Percentiles rank a stretch among this genome's conserved stretches.
Conservation (phyloP, 768 basidiomycete genomes). For the Paxillus involutus region DNA sequence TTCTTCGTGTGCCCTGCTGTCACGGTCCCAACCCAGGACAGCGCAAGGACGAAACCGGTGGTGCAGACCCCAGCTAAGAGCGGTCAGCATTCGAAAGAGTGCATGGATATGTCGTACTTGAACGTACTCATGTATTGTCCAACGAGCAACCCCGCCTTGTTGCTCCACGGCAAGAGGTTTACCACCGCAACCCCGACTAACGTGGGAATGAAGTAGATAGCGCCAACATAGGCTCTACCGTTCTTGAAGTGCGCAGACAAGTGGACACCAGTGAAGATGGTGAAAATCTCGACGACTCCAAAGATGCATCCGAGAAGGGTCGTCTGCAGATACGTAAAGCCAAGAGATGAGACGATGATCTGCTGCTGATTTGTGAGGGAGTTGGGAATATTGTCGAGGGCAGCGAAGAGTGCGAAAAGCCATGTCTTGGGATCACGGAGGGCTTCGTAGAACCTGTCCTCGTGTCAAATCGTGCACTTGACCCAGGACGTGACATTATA, state of each 20-base stretch:
- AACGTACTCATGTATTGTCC: conserved; percentile 11
- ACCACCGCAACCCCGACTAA: conserved; percentile 61
- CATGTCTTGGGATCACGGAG: conserved; percentile 71
- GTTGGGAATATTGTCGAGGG: conserved; percentile 62
- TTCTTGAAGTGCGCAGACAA: conserved; percentile 57
- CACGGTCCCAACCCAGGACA: conserved; percentile 65
- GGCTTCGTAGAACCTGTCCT: conserved; percentile 62
- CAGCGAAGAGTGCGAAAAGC: conserved; percentile 71
- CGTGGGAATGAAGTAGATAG: conserved; percentile 64
- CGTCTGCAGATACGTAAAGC: conserved; percentile 62
- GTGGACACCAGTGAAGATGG: conserved; percentile 63
- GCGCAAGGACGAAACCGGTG: conserved; percentile 58
- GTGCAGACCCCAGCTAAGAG: conserved; percentile 35
- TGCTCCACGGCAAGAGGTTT: conserved; percentile 61
- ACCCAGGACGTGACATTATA: conserved; percentile 6
- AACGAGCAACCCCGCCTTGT: conserved; percentile 67
- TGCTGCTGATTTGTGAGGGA: conserved; percentile 64
- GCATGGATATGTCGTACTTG: conserved; percentile 3
- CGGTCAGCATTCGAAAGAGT: conserved; percentile 24
- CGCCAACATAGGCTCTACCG: conserved; percentile 61
- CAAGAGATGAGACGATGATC: conserved; percentile 66
- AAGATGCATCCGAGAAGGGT: conserved; percentile 69
- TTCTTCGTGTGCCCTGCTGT: conserved; percentile 75
- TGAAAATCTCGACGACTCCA: conserved; percentile 64
- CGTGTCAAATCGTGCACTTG: background rate